Evolutionary conservation across 1,139 yeast genomes (phyloP), one percentile per base, ranked within the genome.

Genomic region (Kodamaea fungicola): DNA sequence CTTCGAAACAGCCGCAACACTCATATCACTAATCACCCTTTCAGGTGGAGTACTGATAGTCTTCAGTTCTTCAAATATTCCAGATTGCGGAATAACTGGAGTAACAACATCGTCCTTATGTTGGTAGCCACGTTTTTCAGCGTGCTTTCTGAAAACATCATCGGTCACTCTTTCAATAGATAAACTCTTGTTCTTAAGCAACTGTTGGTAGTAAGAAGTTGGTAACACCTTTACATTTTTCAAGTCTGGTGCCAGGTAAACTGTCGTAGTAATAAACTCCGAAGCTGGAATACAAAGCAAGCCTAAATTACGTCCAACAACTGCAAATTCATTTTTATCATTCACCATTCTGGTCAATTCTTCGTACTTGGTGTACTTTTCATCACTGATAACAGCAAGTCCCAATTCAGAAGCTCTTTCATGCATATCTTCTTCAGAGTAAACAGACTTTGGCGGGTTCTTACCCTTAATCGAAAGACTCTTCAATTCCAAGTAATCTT

Each of bases 191-290:
- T 64, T 63, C 39, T 65, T 67, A 12, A 76, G 57, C 44, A 82
- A 59, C 52, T 78, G 78, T 46, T 74, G 74, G 56, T 80, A 83
- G 52, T 82, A 83, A 3, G 79, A 70, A 7, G 74, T 64, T 9
- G 90, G 89, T 28, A 83, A 54, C 6, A 81, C 79, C 39, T 80
- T 80, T 27, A 81, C 81, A 46, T 76, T 76, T 8, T 64, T 61
- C n/a, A 69, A 58, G 42, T 80, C 85, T 2, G 84, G 78, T 7
- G 58, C 59, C 49, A 75, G 70, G 8, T 76, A 72, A 24, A 74
- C 71, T 2, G 81, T 78, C 0, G 86, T 80, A 2, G 85, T 78
- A 42, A 83, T 61, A 48, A 75, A 81, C 3, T 80, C 65, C 12
- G 68, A 53, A 33, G 64, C 67, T 3, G 89, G 85, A 32, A 82